Evolutionary conservation across 1,139 yeast species (phyloP).

Genomic region (Debaryomycetaceae sp.): DNA sequence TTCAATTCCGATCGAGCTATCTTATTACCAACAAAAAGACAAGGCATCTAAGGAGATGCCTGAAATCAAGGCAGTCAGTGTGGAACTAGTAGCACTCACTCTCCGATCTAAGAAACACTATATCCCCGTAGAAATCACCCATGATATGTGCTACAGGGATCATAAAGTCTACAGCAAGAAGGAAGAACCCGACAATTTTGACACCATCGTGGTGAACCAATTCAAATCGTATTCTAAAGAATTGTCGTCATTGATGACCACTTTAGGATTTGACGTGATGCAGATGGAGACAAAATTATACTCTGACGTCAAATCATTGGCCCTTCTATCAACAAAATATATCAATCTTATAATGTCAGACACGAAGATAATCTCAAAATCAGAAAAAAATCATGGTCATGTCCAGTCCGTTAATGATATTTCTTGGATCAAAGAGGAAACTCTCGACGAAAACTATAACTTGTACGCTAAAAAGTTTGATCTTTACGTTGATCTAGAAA

Average conservation of each 20-base stretch:
- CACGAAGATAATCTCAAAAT: conserved; percentile 12
- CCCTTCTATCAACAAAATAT: conserved; percentile 31
- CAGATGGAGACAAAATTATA: conserved; percentile 35
- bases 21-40: conserved; percentile 23
- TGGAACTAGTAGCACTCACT: conserved; percentile 38
- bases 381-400: conserved; percentile 17
- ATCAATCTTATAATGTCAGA: conserved; percentile 21
- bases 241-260: conserved; percentile 27
- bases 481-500: conserved; percentile 22
- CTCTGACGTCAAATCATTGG: conserved; percentile 36
- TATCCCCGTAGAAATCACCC: conserved; percentile 41
- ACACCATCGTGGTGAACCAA: conserved; percentile 27
- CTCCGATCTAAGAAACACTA: conserved; percentile 31
- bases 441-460: conserved; percentile 12
- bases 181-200: conserved; percentile 26
- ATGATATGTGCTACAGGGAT: conserved; percentile 36
- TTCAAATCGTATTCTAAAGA: conserved; percentile 27
- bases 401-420: conserved; percentile 18
- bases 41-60: conserved; percentile 11
- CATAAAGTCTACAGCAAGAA: conserved; percentile 21
- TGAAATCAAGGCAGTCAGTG: conserved; percentile 29
- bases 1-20: conserved; percentile 34
- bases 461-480: conserved; percentile 27
- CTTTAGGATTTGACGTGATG: conserved; percentile 33
- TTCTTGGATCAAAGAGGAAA: conserved; percentile 23